phyloP scores from a whole-genome alignment of 192 early-diverging fungal species.

The Dissophora globulifera region DNA sequence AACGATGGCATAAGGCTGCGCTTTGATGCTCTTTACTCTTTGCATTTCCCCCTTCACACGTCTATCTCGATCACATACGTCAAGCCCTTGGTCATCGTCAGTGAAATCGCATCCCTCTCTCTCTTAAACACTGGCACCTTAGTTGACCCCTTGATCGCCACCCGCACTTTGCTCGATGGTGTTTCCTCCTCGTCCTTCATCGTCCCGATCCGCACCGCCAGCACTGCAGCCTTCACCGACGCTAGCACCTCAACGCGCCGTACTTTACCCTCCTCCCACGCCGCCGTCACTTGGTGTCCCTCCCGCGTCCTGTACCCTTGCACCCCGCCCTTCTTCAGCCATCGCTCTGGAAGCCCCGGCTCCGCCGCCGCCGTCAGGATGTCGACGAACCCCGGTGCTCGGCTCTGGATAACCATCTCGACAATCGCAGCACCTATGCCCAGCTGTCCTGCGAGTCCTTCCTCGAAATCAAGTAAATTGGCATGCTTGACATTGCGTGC shows the following conservation, averaged over 20 bases:
- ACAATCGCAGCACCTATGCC: constrained; percentile 37
- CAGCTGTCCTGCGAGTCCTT: constrained; percentile 26
- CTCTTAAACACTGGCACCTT: constrained; percentile 8
- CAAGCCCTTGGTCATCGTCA: constrained; percentile 28
- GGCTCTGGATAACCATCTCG: constrained; percentile 45
- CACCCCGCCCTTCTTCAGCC: constrained; percentile 16
- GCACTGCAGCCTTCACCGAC: constrained; percentile 3
- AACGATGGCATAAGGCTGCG: neutral
- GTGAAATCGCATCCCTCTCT: constrained; percentile 11
- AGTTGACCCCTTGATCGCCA: constrained; percentile 12
- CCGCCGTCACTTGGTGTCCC: constrained; percentile 16
- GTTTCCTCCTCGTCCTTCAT: constrained; percentile 15
- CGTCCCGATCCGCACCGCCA: constrained; percentile 12
- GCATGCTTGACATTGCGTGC: constrained; percentile 1
- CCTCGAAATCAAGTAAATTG: constrained; percentile 26
- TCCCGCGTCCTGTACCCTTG: constrained; percentile 30
- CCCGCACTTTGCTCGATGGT: constrained; percentile 19
- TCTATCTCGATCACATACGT: constrained; percentile 41
- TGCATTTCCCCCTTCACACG: neutral
- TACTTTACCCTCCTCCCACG: constrained; percentile 18
- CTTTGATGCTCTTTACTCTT: neutral
- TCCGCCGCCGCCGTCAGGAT: constrained; percentile 16
- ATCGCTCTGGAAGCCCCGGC: constrained; percentile 21
- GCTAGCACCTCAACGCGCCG: constrained; percentile 10
- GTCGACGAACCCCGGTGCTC: constrained; percentile 7